Conservation (phyloP, 1,284 basidiomycete species). For the Moesziomyces aphidis region DNA sequence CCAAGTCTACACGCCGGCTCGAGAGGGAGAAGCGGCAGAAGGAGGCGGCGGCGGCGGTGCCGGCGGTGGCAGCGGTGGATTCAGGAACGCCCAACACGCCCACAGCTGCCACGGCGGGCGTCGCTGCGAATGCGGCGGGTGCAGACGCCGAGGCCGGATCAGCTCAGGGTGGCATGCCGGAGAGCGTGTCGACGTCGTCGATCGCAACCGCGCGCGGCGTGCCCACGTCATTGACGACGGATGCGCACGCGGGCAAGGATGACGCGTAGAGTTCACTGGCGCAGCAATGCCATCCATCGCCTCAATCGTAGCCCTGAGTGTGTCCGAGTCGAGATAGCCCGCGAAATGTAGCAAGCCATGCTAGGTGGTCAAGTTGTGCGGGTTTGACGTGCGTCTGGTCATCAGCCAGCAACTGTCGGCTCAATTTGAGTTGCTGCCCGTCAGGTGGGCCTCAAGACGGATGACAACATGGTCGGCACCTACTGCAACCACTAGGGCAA, state of each 20-base stretch:
- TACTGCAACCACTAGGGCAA: too few relatives aligned
- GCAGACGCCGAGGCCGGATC: neutral
- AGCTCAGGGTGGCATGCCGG: slow-evolving; percentile 6
- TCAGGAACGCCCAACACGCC: slow-evolving; percentile 19
- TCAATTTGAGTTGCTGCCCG: too few relatives aligned
- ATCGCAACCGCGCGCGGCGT: slow-evolving; percentile 23
- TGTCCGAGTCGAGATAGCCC: too few relatives aligned
- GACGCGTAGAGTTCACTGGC: neutral
- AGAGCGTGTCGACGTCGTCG: slow-evolving; percentile 34
- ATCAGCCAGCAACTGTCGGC: too few relatives aligned
- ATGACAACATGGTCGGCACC: too few relatives aligned
- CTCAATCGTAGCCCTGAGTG: too few relatives aligned
- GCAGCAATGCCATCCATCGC: too few relatives aligned
- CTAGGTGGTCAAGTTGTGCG: too few relatives aligned
- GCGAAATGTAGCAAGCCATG: too few relatives aligned
- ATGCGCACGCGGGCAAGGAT: neutral
- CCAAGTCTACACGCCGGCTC: slow-evolving; percentile 28
- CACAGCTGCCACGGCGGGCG: slow-evolving; percentile 1
- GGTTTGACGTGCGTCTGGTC: too few relatives aligned
- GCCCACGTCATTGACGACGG: neutral
- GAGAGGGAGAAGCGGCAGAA: slow-evolving; percentile 41
- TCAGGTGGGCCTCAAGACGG: too few relatives aligned
- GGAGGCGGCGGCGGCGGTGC: slow-evolving; percentile 7
- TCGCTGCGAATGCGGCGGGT: neutral
- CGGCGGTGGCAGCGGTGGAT: slow-evolving; percentile 10